Evolutionary conservation across 768 basidiomycete species (phyloP).

Genomic region (Trametes gibbosa): DNA sequence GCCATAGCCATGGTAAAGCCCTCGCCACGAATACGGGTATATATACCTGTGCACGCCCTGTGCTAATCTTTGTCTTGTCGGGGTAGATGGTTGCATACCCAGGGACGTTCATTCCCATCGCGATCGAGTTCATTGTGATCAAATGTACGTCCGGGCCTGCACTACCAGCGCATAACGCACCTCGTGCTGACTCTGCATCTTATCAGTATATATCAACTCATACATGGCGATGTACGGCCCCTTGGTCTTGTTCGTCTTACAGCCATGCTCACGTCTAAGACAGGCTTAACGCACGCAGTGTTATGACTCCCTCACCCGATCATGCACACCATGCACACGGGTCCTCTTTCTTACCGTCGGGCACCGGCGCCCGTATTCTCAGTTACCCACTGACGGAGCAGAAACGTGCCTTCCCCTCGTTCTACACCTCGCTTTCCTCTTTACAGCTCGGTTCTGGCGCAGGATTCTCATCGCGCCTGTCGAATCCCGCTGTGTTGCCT

Average conservation of each 20-base stretch:
- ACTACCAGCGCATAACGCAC: not conserved
- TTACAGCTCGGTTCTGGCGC: not conserved
- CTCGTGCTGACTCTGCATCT: not conserved
- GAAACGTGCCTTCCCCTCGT: not conserved
- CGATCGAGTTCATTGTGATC: constrained; percentile 20
- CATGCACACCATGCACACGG: not conserved
- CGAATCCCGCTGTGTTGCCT: not conserved
- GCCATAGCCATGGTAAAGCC: constrained; percentile 12
- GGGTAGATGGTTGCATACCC: constrained; percentile 19
- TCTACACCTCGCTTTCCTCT: not conserved
- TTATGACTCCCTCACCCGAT: not conserved
- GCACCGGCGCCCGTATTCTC: not conserved
- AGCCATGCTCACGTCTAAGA: not conserved
- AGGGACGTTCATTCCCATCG: constrained; percentile 16
- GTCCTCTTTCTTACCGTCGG: not conserved
- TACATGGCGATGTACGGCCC: constrained; percentile 20
- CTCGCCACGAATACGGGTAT: not conserved
- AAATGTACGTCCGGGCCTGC: constrained; percentile 11
- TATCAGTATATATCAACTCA: constrained; percentile 23
- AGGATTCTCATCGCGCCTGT: not conserved
- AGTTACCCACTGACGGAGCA: not conserved
- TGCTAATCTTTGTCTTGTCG: too few relatives aligned
- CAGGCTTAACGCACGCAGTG: constrained; percentile 21
- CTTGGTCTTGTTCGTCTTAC: not conserved
- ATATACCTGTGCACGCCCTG: too few relatives aligned